Evolutionary conservation across 345 rosid species (phyloP).

Genomic region (Microcos paniculata): DNA sequence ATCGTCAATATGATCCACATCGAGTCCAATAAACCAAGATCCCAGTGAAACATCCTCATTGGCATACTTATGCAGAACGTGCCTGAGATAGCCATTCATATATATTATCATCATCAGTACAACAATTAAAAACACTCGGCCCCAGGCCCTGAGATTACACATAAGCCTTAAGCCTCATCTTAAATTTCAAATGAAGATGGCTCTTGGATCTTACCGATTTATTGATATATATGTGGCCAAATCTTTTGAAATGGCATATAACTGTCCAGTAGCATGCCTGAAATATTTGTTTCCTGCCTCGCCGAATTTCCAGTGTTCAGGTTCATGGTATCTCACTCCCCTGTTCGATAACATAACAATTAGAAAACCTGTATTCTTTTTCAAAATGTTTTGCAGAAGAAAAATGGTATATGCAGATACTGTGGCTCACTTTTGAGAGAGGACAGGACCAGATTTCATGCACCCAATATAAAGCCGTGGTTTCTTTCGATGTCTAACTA

Average conservation of each 20-base stretch:
- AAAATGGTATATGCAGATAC: background rate
- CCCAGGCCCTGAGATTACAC: constrained; percentile 1
- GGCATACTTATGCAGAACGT: constrained; percentile 91
- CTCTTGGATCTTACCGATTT: constrained; percentile 66
- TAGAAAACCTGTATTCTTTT: constrained; percentile 2
- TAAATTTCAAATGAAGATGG: constrained; percentile 8
- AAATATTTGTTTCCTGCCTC: constrained; percentile 95
- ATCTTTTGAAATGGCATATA: constrained; percentile 92
- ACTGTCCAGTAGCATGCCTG: constrained; percentile 96
- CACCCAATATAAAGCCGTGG: constrained; percentile 83
- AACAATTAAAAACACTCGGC: background rate
- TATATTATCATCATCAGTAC: constrained; percentile 7
- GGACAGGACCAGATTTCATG: constrained; percentile 99
- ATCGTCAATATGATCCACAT: constrained; percentile 87
- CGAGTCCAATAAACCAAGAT: constrained; percentile 98
- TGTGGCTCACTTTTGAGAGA: constrained; percentile 69
- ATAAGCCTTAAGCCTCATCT: constrained; percentile 5
- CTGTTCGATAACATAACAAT: constrained; percentile 37
- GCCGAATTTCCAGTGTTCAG: constrained; percentile 96
- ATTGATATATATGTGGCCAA: constrained; percentile 90
- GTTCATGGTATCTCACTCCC: constrained; percentile 97
- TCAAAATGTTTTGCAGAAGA: constrained; percentile 1
- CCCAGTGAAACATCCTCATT: constrained; percentile 98
- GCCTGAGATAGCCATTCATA: constrained; percentile 46
- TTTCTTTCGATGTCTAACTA: constrained; percentile 76